A percentile compares a stretch with the other conserved stretches of the same genome.
phyloP scores from a whole-genome alignment of 352 stramenopile species.

The Pythium guiyangense region DNA sequence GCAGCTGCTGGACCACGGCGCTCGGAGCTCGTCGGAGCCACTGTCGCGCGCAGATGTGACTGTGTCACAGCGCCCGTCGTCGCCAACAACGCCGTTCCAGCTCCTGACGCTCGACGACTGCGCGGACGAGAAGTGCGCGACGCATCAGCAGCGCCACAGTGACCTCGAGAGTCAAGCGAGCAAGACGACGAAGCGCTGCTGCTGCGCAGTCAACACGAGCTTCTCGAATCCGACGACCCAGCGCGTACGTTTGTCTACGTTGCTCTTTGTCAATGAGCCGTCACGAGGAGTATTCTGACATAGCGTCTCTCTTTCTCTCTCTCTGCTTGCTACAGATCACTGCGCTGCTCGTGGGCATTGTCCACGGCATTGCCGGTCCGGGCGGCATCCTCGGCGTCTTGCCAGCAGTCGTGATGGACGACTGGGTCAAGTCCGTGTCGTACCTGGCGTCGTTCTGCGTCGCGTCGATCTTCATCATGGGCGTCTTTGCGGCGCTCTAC shows the following conservation, averaged over 20 bases:
- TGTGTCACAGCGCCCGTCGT: background rate
- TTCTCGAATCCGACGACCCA: conserved; percentile 56
- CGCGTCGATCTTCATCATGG: conserved; percentile 90
- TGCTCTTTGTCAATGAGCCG: too few species aligned
- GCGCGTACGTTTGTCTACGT: conserved; percentile 24
- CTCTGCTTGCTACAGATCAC: conserved; percentile 43
- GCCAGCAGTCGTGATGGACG: conserved; percentile 70
- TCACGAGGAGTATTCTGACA: too few species aligned
- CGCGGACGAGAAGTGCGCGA: conserved; percentile 10
- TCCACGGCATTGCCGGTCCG: conserved; percentile 75
- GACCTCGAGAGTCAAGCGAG: background rate
- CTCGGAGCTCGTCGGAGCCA: too few species aligned
- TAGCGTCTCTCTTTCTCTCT: too few species aligned
- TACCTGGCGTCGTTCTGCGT: conserved; percentile 89
- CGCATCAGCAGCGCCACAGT: too few species aligned
- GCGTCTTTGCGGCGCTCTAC: conserved; percentile 83
- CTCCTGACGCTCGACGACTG: conserved; percentile 9
- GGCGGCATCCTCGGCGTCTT: conserved; percentile 77
- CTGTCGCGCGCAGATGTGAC: too few species aligned
- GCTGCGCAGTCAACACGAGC: conserved; percentile 22
- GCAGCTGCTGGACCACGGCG: too few species aligned
- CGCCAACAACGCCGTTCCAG: conserved; percentile 15
- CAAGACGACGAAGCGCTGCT: conserved; percentile 20
- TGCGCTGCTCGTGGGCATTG: conserved; percentile 74
- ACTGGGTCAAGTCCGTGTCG: conserved; percentile 58